phyloP scores from a whole-genome alignment of 2,329 filamentous ascomycete genomes.

The Aspergillus fructus region DNA sequence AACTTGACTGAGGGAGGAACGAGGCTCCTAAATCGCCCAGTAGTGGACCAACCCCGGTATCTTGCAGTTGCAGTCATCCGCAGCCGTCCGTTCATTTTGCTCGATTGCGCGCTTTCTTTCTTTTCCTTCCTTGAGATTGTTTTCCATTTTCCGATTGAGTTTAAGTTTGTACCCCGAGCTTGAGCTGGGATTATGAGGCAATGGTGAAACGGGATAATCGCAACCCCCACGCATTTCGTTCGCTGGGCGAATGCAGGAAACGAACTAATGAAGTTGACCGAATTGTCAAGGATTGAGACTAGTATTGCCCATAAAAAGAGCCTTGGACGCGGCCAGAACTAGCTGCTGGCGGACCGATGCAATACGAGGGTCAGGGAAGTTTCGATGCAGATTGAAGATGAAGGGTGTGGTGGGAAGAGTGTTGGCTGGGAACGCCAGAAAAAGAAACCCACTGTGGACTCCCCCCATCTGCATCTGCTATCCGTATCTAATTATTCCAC shows the following conservation, averaged over 20 bases:
- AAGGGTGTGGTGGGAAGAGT: not conserved
- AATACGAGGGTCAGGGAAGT: no score
- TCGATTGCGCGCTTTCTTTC: not conserved
- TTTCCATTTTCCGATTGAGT: not conserved
- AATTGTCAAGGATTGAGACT: constrained; percentile 10
- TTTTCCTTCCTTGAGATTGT: not conserved
- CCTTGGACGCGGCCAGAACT: constrained; percentile 11
- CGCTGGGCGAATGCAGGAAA: constrained; percentile 10
- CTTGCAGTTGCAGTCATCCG: constrained; percentile 5
- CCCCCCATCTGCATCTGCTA: not conserved
- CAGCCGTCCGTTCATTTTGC: not conserved
- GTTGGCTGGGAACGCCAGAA: not conserved
- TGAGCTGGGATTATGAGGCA: constrained; percentile 18
- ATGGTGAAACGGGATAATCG: constrained; percentile 22
- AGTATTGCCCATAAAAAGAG: not conserved
- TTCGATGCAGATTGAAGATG: not conserved
- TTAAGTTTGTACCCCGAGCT: constrained; percentile 15
- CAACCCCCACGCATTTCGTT: constrained; percentile 7
- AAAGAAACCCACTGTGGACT: not conserved
- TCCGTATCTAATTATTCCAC: not conserved
- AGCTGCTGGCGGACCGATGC: not conserved
- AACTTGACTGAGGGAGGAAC: not conserved
- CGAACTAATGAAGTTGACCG: constrained; percentile 14
- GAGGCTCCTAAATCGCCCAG: not conserved
- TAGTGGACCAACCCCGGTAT: constrained; percentile 4